Evolutionary conservation across 1,284 basidiomycete species (phyloP), one percentile per base, ranked within the genome.

Genomic region (Rhodotorula sp.): DNA sequence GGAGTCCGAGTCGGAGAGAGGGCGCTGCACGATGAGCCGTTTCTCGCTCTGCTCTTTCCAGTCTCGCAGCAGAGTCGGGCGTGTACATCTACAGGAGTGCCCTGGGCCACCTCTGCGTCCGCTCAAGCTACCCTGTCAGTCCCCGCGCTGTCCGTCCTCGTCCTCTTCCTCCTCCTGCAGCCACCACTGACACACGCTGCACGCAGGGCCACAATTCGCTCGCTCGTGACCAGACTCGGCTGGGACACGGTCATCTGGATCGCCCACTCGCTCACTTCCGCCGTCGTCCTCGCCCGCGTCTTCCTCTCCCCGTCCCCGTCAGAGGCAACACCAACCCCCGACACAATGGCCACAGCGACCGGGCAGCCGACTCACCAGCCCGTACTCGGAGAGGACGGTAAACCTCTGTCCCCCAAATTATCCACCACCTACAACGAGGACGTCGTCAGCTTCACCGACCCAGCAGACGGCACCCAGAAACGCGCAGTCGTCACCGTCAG

Each of bases 401-500:
- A 47, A 7, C 26, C 60, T 8, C 58, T 45, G 10, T 26, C 62
- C 3, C 66, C 69, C 8, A 64, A 58, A 26, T 4, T 43, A 23
- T 60, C 56, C 55, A 31, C 48, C 5, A 67, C 59, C 34, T 74
- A 70, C 62, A 62, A 67, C 57, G 73, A 74, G 61, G 73, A 74
- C 52, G 63, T 72, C 45, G 70, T 74, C 38, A 12, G 64, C n/a
- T 19, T 65, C 49, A 45, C 38, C 10, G 7, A 28, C 34, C 10
- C 38, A 12, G 38, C 38, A 2, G 70, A 68, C 43, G 66, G 66
- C 2, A n/a, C 58, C 14, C 15, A 19, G 4, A 6, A 31, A 0
- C 26, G 38, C 10, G 73, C 70, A 3, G 70, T 74, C 56, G 73
- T 74, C 14, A 74, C 66, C 21, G 71, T 73, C 21, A 56, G 71